Evolutionary conservation across 1,284 basidiomycete genomes (phyloP), one percentile per base, ranked within the genome.

Genomic region (Tilletia caries): DNA sequence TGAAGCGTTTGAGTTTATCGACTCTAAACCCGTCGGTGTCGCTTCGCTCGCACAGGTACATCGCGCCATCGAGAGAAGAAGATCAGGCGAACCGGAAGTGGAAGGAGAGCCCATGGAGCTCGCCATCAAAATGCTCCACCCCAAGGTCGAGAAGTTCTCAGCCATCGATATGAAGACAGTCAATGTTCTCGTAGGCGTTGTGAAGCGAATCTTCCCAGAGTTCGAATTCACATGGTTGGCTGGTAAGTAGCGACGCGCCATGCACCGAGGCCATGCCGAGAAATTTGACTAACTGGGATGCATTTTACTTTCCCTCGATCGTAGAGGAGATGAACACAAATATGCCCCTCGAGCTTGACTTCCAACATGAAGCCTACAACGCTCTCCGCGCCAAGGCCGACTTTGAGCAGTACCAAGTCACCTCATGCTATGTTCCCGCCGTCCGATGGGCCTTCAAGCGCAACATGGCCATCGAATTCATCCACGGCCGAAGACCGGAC

Each of bases 71-170:
- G 89, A 93, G 75, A 88, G 88, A 65, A 86, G 58, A 23, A 88
- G 60, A 89, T 90, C 1, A 91, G 91, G 1, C 15, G 58, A 33
- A n/a, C 33, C 58, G 15, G 69, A 77, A 64, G 79, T 77, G 64
- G 58, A 62, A 4, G 32, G 20, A 5, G 2, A 62, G 4, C 58
- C 58, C 8, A 87, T 87, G 77, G 85, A 86, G 58, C 93, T 95
- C n/a, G 96, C 96, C 13, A 90, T 98, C 70, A 99, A 99, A 89
- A 83, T 98, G 60, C 95, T 98, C 87, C 96, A 98, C 83, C 94
- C 96, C 3, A 91, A 92, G 82, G 87, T 99, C 2, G 89, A 91
- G 64, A 94, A 97, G 80, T 99, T 97, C 83, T 92, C 91, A 70
- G 88, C 91, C 86, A 91, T 98, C 23, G 93, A 97, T 78, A 89